A percentile compares a stretch with the other conserved stretches of the same genome.
Evolutionary conservation across 345 rosid species (phyloP).

Genomic region (Citrus unshiu): DNA sequence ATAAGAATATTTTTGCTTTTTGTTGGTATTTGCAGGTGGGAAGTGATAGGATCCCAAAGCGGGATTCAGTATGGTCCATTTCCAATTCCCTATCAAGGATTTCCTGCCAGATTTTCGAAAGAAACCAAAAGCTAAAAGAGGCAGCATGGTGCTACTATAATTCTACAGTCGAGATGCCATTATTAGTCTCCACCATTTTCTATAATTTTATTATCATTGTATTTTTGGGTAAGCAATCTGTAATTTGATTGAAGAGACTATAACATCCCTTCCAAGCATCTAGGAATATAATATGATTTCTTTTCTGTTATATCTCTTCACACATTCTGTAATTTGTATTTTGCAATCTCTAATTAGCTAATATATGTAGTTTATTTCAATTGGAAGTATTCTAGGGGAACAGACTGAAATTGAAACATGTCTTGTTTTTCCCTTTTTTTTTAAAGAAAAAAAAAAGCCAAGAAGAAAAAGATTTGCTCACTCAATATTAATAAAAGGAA

Average conservation of each 20-base stretch:
- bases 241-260: background rate
- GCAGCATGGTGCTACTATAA: background rate
- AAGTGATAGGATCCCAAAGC: constrained; percentile 48
- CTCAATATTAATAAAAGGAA: background rate
- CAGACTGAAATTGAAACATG: background rate
- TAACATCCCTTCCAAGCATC: constrained; percentile 4
- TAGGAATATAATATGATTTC: constrained; percentile 9
- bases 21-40: constrained; percentile 60
- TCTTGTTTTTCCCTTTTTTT: too few species aligned
- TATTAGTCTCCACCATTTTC: too few species aligned
- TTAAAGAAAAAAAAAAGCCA: too few species aligned
- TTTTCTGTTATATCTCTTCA: background rate
- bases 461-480: background rate
- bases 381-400: background rate
- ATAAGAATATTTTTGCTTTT: constrained; percentile 2
- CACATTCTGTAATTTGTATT: background rate
- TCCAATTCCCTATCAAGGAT: constrained; percentile 67
- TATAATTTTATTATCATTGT: too few species aligned
- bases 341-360: constrained; percentile 2
- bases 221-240: background rate
- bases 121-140: constrained; percentile 22
- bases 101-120: constrained; percentile 68
- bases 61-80: constrained; percentile 74
- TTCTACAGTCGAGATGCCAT: background rate
- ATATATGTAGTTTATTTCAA: background rate